These are phyloP conservation scores for Phyllosticta citrichinensis DNA, from an alignment of 2,329 filamentous ascomycete species.

Conservation along the genomic window DNA sequence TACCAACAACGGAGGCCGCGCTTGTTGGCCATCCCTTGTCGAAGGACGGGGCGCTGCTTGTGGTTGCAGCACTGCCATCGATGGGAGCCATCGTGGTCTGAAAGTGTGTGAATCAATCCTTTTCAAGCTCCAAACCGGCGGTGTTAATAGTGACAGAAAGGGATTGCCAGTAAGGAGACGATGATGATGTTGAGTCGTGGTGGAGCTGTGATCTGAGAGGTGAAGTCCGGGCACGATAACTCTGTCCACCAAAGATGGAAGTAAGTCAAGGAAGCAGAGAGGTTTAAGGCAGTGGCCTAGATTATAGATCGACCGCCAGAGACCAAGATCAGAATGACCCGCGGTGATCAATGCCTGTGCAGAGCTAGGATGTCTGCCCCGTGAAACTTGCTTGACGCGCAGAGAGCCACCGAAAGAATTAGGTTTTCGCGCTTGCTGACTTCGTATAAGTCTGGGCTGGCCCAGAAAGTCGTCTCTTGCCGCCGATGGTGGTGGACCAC, in stretches of 20 bases:
- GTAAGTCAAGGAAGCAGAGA: background rate
- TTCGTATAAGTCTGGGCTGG: background rate
- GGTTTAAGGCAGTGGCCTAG: background rate
- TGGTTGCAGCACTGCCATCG: background rate
- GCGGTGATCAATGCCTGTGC: background rate
- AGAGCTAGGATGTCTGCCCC: background rate
- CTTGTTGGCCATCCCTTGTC: background rate
- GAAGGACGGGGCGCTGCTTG: background rate
- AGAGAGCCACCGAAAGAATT: background rate
- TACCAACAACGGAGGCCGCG: conserved; percentile 11
- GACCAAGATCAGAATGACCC: background rate
- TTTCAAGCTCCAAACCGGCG: background rate
- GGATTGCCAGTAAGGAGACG: background rate
- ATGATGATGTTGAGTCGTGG: background rate
- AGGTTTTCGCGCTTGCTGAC: background rate
- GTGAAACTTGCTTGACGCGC: background rate
- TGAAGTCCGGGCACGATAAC: background rate
- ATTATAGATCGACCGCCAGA: background rate
- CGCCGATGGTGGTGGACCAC: background rate
- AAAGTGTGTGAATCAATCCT: background rate
- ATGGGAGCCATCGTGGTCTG: background rate
- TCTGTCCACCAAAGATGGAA: background rate
- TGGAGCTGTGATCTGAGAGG: background rate
- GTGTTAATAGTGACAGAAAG: background rate
- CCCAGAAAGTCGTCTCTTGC: background rate